Evolutionary conservation across 371 early-diverging fungal species (phyloP).

Genomic region (Saksenaea vasiformis): DNA sequence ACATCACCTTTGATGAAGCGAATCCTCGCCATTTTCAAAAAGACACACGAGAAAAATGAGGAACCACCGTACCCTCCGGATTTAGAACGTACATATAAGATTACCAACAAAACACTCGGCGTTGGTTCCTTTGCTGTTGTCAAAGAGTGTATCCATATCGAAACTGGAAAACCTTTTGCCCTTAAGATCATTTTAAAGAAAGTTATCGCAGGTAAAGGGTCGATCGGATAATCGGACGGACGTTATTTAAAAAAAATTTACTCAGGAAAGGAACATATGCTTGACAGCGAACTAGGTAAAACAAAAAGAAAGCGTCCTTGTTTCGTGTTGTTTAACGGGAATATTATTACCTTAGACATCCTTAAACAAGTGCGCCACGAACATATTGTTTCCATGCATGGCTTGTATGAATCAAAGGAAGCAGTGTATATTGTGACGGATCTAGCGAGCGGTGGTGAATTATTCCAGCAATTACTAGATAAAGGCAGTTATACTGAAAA

Average conservation of each 20-base stretch:
- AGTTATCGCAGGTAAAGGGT: conserved; percentile 48
- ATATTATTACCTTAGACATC: conserved; percentile 45
- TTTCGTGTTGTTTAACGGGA: not conserved
- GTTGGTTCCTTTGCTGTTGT: conserved; percentile 87
- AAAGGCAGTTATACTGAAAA: conserved; percentile 75
- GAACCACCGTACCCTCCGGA: conserved; percentile 42
- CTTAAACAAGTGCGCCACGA: conserved; percentile 74
- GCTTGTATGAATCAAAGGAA: conserved; percentile 72
- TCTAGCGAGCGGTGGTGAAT: conserved; percentile 83
- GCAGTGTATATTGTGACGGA: conserved; percentile 83
- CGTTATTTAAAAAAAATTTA: not conserved
- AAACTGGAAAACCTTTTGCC: conserved; percentile 66
- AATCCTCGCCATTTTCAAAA: conserved; percentile 48
- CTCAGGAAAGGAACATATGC: conserved; percentile 79
- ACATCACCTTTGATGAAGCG: conserved; percentile 47
- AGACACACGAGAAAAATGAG: conserved; percentile 46
- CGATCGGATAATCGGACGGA: conserved; percentile 5
- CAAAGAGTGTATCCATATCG: conserved; percentile 63
- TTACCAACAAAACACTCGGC: conserved; percentile 56
- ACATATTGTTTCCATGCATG: conserved; percentile 78
- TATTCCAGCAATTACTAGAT: conserved; percentile 77
- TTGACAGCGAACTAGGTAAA: conserved; percentile 75
- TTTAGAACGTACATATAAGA: conserved; percentile 43
- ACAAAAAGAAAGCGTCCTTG: not conserved
- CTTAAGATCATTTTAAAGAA: conserved; percentile 82